phyloP scores from a whole-genome alignment of 2,329 filamentous ascomycete genomes.

The Moelleriella libera region DNA sequence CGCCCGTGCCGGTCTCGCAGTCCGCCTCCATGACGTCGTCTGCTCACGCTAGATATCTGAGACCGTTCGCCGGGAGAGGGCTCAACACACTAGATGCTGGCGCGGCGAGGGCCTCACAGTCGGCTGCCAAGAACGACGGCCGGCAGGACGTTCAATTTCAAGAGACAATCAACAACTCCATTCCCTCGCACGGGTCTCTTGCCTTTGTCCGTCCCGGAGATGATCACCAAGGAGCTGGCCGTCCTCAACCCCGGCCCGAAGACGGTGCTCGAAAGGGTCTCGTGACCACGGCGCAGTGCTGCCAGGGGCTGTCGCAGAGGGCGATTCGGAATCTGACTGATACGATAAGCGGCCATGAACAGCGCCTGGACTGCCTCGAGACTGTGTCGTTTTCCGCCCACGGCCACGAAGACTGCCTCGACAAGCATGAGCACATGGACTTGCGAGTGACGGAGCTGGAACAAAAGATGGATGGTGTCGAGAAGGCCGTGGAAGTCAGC shows the following conservation, averaged over 20 bases:
- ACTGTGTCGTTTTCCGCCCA: constrained; percentile 52
- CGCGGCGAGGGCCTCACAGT: constrained; percentile 3
- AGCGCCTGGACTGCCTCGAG: constrained; percentile 55
- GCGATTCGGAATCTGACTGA: constrained; percentile 32
- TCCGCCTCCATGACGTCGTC: constrained; percentile 38
- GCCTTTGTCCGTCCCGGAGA: constrained; percentile 9
- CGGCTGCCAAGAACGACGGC: not conserved
- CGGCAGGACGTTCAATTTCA: not conserved
- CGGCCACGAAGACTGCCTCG: constrained; percentile 54
- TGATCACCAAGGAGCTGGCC: not conserved
- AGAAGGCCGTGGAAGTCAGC: constrained; percentile 42
- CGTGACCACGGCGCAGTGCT: constrained; percentile 7
- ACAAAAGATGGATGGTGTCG: constrained; percentile 44
- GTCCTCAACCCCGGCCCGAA: not conserved
- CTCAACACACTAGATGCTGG: constrained; percentile 34
- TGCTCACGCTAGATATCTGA: constrained; percentile 32
- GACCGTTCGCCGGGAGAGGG: constrained; percentile 41
- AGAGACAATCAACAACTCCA: not conserved
- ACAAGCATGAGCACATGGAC: constrained; percentile 53
- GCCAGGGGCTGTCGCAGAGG: constrained; percentile 14
- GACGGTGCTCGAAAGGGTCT: constrained; percentile 13
- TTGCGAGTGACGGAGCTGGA: constrained; percentile 57
- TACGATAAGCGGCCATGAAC: constrained; percentile 44
- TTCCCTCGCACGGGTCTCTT: constrained; percentile 10
- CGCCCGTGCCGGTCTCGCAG: constrained; percentile 37